Evolutionary conservation across 192 early-diverging fungal species (phyloP).

Genomic region (Coemansia sp.): DNA sequence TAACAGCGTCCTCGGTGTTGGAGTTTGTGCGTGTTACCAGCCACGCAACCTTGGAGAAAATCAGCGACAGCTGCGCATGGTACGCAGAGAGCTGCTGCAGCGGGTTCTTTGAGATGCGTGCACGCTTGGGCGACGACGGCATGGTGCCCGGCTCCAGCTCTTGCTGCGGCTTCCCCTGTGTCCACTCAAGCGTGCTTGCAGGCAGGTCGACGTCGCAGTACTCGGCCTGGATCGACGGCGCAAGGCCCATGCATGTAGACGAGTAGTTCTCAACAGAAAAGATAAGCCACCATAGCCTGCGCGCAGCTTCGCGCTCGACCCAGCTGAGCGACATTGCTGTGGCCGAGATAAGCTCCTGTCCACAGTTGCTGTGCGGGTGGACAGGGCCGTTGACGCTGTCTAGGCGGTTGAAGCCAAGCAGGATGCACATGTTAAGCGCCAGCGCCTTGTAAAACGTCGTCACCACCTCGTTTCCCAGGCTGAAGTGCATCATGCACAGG

Average conservation of each 20-base stretch:
- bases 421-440: conserved; percentile 52
- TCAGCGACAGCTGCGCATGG: conserved; percentile 52
- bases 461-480: conserved; percentile 41
- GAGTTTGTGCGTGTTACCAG: conserved; percentile 47
- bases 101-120: conserved; percentile 25
- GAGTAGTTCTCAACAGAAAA: conserved; percentile 55
- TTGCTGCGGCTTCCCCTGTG: conserved; percentile 16
- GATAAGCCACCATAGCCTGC: conserved; percentile 54
- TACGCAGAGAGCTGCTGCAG: conserved; percentile 45
- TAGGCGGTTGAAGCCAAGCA: conserved; percentile 50
- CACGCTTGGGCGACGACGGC: conserved; percentile 28
- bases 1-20: conserved; percentile 33
- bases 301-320: conserved; percentile 52
- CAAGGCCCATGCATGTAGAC: conserved; percentile 47
- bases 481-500: conserved; percentile 52
- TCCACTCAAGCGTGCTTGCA: conserved; percentile 44
- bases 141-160: background rate
- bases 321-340: conserved; percentile 44
- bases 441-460: conserved; percentile 49
- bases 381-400: conserved; percentile 47
- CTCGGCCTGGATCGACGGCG: conserved; percentile 55
- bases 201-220: conserved; percentile 51
- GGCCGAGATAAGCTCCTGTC: conserved; percentile 16
- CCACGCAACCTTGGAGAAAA: conserved; percentile 56
- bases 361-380: conserved; percentile 25